These are phyloP conservation scores for Cynara cardunculus DNA, from an alignment of 129 eudicot genomes.

Conservation along the genomic window DNA sequence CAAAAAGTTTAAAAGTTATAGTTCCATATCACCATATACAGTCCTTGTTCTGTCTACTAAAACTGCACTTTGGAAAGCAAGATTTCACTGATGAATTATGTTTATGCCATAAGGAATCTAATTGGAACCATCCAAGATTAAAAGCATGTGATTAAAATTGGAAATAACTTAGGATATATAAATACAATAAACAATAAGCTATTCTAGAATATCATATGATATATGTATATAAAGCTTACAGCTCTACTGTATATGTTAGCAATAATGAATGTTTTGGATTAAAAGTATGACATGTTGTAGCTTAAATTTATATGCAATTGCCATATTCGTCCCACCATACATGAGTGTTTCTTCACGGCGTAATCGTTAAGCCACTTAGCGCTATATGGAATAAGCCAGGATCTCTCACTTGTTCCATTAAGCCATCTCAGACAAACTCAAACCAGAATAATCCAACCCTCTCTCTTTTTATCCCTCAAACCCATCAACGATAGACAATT, in stretches of 20 bases:
- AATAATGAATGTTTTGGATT: neutral
- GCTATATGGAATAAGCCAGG: no score
- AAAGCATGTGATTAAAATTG: neutral
- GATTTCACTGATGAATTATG: neutral
- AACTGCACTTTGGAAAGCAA: conserved; percentile 21
- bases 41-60: conserved; percentile 8
- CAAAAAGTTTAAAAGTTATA: conserved; percentile 28
- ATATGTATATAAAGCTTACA: neutral
- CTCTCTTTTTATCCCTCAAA: no score
- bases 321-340: no score
- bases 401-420: no score
- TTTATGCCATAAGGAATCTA: neutral
- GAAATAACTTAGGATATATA: neutral
- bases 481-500: no score
- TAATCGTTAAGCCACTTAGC: no score
- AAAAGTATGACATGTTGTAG: neutral
- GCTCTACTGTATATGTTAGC: neutral
- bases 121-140: conserved; percentile 6
- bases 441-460: no score
- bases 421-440: no score
- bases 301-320: neutral
- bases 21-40: conserved; percentile 6
- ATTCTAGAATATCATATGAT: neutral
- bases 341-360: no score
- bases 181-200: neutral